Conservation (phyloP, 495 filamentous ascomycete genomes). For the Penicillium argentinense region DNA sequence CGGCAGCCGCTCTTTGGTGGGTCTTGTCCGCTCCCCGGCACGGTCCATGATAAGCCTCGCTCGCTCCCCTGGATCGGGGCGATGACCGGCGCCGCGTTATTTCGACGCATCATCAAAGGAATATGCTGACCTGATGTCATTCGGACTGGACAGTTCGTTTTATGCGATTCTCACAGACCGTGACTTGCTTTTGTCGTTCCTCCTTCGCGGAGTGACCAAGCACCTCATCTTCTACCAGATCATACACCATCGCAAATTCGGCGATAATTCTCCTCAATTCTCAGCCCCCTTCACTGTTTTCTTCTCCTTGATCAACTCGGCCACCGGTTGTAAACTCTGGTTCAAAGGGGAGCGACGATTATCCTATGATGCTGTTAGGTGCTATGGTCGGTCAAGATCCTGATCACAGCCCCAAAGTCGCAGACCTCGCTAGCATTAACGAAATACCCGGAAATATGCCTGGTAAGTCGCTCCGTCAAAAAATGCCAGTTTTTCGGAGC, state of each 20-base stretch:
- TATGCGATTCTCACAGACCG: constrained; percentile 15
- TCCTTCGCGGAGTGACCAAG: not conserved
- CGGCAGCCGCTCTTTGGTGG: constrained; percentile 21
- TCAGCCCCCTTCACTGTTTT: not conserved
- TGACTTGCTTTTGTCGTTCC: not conserved
- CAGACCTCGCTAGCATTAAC: constrained; percentile 48
- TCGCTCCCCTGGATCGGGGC: constrained; percentile 22
- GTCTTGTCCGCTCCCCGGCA: constrained; percentile 19
- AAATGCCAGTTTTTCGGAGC: not conserved
- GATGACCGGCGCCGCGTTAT: constrained; percentile 5
- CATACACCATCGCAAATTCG: not conserved
- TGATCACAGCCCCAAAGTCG: constrained; percentile 37
- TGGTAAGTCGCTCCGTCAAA: constrained; percentile 42
- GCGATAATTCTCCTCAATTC: not conserved
- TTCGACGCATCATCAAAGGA: constrained; percentile 17
- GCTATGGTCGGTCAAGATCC: constrained; percentile 41
- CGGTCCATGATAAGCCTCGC: constrained; percentile 21
- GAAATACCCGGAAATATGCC: constrained; percentile 44
- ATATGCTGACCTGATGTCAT: constrained; percentile 35
- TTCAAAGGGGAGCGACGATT: constrained; percentile 6
- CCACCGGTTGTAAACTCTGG: constrained; percentile 10
- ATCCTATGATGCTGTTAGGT: constrained; percentile 39
- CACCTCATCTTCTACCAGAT: not conserved
- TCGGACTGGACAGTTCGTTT: constrained; percentile 15
- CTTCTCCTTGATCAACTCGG: constrained; percentile 2